These are phyloP conservation scores for Ogataea trehaloabstinens DNA, from an alignment of 805 yeast genomes.

Conservation along the genomic window DNA sequence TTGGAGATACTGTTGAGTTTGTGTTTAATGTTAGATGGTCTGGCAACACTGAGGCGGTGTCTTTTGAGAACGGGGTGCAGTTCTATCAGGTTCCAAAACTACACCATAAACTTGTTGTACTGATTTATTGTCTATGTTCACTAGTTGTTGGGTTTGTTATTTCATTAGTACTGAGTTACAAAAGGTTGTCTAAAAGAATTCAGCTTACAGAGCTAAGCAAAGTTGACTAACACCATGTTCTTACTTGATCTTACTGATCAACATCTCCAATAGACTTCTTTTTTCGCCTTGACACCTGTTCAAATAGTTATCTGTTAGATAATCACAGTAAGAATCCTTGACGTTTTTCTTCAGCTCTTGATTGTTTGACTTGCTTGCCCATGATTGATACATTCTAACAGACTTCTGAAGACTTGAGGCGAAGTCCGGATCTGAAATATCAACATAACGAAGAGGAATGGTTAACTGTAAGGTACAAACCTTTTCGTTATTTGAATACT, in stretches of 20 bases:
- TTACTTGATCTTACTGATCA: conserved; percentile 25
- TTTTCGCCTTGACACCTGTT: conserved; percentile 18
- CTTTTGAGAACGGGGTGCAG: conserved; percentile 6
- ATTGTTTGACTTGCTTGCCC: conserved; percentile 39
- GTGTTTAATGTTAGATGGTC: conserved; percentile 61
- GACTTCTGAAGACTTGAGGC: conserved; percentile 63
- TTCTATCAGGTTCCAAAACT: conserved; percentile 13
- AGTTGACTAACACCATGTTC: conserved; percentile 19
- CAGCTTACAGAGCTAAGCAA: conserved; percentile 23
- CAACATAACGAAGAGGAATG: conserved; percentile 60
- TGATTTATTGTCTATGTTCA: conserved; percentile 13
- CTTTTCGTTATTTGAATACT: conserved; percentile 38
- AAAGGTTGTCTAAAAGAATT: conserved; percentile 22
- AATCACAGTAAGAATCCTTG: conserved; percentile 32
- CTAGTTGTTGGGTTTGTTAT: conserved; percentile 22
- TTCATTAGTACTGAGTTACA: conserved; percentile 24
- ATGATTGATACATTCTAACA: conserved; percentile 66
- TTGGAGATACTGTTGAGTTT: conserved; percentile 61
- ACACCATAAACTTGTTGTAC: conserved; percentile 8
- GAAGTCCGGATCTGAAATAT: conserved; percentile 40
- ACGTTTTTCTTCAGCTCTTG: conserved; percentile 31
- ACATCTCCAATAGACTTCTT: conserved; percentile 20
- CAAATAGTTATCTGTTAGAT: conserved; percentile 27
- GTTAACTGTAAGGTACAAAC: conserved; percentile 53
- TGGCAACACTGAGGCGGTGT: conserved; percentile 4